Evolutionary conservation across 2,329 filamentous ascomycete species (phyloP), one percentile per base, ranked within the genome.

Genomic region (Curvularia verruculosa): DNA sequence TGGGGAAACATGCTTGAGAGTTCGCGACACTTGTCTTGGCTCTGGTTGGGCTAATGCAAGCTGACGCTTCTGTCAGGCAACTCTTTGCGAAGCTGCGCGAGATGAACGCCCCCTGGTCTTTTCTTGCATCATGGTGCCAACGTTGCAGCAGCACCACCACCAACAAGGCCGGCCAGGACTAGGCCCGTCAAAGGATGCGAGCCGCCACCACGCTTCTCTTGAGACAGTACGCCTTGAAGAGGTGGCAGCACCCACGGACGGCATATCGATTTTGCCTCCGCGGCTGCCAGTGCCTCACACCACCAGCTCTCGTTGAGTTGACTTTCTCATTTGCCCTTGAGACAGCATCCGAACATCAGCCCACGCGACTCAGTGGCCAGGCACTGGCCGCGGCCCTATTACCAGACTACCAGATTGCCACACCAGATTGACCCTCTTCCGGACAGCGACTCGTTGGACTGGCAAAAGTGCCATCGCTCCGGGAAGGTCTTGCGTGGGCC

Each of bases 1-100:
- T 63, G 63, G 57, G 57, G 50, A 55, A 62, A 62, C 60, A 61
- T 50, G 58, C 54, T 69, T 69, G 63, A 67, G 63, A 65, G 55
- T 67, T 56, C 54, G 63, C 60, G 56, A 54, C 45, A 59, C 65
- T 66, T 59, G 57, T 54, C 64, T 66, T 67, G 49, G 47, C 51
- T 36, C 43, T 48, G n/a, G 45, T 48, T 45, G 24, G 48, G 49
- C 45, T 63, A 50, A 54, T 55, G 52, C 57, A 53, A 12, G 54
- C 59, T 59, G 54, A 62, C 56, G 57, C 59, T 54, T 41, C 44
- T 46, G 53, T 54, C 49, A 50, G 45, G 28, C 36, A 40, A 23
- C 31, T 49, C 45, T 37, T 23, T 40, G 44, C 40, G 36, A 45
- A 45, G 36, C 48, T 47, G 47, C 21, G 43, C 36, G 23, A 23